Base-by-base conservation (phyloP, 441 rosid genomes). In the Bocquillonia castaneifolia region DNA sequence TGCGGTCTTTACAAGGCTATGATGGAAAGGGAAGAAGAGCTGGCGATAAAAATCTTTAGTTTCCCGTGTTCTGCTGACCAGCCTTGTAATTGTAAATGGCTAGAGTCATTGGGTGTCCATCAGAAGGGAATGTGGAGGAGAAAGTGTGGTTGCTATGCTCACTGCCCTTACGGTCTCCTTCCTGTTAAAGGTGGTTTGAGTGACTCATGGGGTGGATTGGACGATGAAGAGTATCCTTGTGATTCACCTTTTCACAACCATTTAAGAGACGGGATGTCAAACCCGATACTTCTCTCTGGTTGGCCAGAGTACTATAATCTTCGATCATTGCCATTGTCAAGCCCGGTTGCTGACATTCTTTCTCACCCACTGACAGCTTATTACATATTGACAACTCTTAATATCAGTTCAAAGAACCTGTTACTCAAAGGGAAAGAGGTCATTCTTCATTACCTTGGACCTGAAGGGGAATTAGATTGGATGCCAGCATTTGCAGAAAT, bases 11-110 rank as follows among this genome's bases (percentile, higher is more conserved):
- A 78, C 72, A 79, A 56, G 68, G 81, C 81, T 64, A 84, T 74
- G 84, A 81, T 81, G 82, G 88, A 84, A 63, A 78, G 85, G 58
- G 82, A 84, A 74, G 82, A 84, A 66, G 82, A 84, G 76, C 74
- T 78, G 32, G 77, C 71, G 20, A 79, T 81, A 55, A 79, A 81
- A 72, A 77, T 83, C 14, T 83, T 83, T 73, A 29, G 31, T 50
- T 78, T 80, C 72, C 80, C 77, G 22, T 77, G 81, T 65, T 72
- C 69, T 39, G 81, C 76, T 28, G 78, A 75, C 44, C 81, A 78
- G 20, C 81, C 83, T 53, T 80, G 84, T 69, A 69, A 77, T 53
- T 80, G 84, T 69, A 69, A 77, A 66, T 80, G 84, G 83, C 83
- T 78, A 20, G 83, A 83, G 64, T 77, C 84, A 34, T 60, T 75